A percentile compares a stretch with the other conserved stretches of the same genome.
Evolutionary conservation across 2,329 filamentous ascomycete genomes (phyloP).

Genomic region (Hirsutella thompsonii): DNA sequence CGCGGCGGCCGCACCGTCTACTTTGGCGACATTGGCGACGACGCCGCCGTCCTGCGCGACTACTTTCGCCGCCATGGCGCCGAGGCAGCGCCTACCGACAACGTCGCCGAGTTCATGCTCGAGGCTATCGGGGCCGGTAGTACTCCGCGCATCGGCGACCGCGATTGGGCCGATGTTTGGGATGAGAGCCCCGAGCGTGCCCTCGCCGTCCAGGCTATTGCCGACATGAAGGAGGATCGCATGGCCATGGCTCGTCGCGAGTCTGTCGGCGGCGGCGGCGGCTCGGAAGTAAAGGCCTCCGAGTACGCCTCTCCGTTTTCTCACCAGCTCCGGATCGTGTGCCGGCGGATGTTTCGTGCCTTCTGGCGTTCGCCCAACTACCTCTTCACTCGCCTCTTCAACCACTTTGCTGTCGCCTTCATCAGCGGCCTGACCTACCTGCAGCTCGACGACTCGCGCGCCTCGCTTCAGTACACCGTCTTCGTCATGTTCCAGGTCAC

Average conservation of each 20-base stretch:
- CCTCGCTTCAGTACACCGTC: slow-evolving; percentile 71
- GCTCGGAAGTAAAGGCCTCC: slow-evolving; percentile 11
- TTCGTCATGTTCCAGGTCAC: slow-evolving; percentile 88
- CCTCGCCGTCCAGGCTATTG: slow-evolving; percentile 52
- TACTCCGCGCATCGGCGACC: slow-evolving; percentile 55
- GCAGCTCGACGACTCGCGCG: slow-evolving; percentile 60
- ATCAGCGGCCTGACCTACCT: slow-evolving; percentile 71
- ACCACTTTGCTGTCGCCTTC: slow-evolving; percentile 66
- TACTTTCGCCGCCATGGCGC: slow-evolving; percentile 50
- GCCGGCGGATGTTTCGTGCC: slow-evolving; percentile 58
- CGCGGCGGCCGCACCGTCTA: slow-evolving; percentile 72
- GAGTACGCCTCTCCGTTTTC: slow-evolving; percentile 73
- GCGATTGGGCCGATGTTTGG: slow-evolving; percentile 76
- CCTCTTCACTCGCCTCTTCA: slow-evolving; percentile 77
- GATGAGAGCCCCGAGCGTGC: slow-evolving; percentile 57
- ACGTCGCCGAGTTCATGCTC: slow-evolving; percentile 69
- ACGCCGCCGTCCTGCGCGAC: slow-evolving; percentile 56
- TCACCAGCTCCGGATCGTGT: slow-evolving; percentile 69
- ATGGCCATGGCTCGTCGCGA: slow-evolving; percentile 19
- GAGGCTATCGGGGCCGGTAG: slow-evolving; percentile 71
- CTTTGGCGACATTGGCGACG: slow-evolving; percentile 71
- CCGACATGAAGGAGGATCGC: slow-evolving; percentile 50
- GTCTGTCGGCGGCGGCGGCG: slow-evolving; percentile 1
- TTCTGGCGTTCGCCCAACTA: slow-evolving; percentile 87
- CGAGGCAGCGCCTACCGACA: slow-evolving; percentile 39